Percentiles rank a stretch among this genome's conserved stretches.
Evolutionary conservation across 306 rosid genomes (phyloP).

Genomic region (Astragalus membranaceus): DNA sequence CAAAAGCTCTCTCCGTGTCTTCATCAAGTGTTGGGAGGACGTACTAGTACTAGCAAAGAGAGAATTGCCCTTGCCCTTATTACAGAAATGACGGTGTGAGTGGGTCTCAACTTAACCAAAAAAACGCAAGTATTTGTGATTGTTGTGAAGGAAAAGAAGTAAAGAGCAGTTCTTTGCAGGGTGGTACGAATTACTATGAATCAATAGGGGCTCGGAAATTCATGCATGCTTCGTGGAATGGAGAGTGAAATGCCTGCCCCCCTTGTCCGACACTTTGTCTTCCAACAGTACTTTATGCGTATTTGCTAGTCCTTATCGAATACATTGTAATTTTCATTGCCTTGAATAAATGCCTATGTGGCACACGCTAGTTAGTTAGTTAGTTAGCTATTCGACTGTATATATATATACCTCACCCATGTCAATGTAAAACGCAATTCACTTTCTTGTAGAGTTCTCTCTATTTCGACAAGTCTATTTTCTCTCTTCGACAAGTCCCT

Average conservation of each 20-base stretch:
- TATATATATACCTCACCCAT: no score
- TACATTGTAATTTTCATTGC: no score
- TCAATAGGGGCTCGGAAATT: neutral
- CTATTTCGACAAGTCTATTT: no score
- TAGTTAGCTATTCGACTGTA: no score
- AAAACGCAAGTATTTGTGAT: neutral
- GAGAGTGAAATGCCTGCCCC: slow-evolving; percentile 14
- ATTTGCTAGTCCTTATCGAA: neutral
- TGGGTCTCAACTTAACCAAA: no score
- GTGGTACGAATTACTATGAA: neutral
- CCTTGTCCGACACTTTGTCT: neutral
- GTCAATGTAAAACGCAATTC: no score
- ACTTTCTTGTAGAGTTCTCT: no score
- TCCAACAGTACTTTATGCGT: neutral
- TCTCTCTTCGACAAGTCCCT: no score
- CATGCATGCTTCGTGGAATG: slow-evolving; percentile 12
- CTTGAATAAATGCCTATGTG: no score
- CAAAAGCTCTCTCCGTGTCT: slow-evolving; percentile 30
- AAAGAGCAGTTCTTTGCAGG: slow-evolving; percentile 22
- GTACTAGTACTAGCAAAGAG: slow-evolving; percentile 23
- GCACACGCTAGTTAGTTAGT: no score
- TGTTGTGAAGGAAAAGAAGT: neutral
- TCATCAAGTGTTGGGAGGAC: slow-evolving; percentile 27
- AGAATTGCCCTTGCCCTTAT: slow-evolving; percentile 9
- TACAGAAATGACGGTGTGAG: slow-evolving; percentile 24